Conservation (phyloP, 129 eudicot genomes). For the Saposhnikovia divaricata region DNA sequence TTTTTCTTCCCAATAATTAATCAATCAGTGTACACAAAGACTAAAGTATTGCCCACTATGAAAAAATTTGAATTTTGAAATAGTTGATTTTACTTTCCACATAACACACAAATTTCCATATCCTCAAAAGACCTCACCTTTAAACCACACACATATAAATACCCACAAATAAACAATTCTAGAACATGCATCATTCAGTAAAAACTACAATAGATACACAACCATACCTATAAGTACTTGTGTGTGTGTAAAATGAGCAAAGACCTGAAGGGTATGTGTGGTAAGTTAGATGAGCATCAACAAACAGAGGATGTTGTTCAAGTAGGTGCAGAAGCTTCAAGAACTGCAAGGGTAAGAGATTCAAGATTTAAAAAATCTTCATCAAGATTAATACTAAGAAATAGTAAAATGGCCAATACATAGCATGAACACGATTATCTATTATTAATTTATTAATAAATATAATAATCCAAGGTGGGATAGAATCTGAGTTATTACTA, state of each 20-base stretch:
- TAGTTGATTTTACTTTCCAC: neutral
- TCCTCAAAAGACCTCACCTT: neutral
- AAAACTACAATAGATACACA: neutral
- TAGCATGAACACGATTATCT: neutral
- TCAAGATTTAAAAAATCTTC: neutral
- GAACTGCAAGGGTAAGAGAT: neutral
- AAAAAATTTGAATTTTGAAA: neutral
- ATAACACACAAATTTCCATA: neutral
- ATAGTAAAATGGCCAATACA: neutral
- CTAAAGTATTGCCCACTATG: neutral
- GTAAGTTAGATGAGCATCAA: slow-evolving; percentile 42
- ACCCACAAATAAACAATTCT: neutral
- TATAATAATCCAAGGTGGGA: neutral
- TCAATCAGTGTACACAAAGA: neutral
- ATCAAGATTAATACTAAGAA: too few relatives aligned
- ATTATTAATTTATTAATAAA: neutral
- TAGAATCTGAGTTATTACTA: neutral
- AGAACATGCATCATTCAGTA: neutral
- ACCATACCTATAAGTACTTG: neutral
- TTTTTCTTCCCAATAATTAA: neutral
- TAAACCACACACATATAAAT: neutral
- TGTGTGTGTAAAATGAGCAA: neutral
- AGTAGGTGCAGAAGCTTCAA: neutral
- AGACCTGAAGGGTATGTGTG: neutral
- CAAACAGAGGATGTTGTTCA: slow-evolving; percentile 12